Evolutionary conservation across 2,329 filamentous ascomycete genomes (phyloP).

Genomic region (Davidsoniella eucalypti): DNA sequence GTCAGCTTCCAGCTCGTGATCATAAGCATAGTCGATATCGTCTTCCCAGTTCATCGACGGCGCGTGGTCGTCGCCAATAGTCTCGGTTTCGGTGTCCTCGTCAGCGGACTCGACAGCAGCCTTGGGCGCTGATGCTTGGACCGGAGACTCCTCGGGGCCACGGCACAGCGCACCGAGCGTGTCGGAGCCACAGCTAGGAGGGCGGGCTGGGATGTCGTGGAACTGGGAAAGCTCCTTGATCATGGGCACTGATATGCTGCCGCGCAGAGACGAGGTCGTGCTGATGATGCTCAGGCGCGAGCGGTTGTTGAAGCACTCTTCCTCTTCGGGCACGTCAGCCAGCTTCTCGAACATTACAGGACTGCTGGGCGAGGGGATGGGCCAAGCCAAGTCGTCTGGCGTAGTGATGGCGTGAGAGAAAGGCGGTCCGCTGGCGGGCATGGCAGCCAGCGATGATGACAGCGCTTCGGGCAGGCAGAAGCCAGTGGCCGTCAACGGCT

Average conservation of each 20-base stretch:
- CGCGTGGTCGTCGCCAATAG: conserved; percentile 17
- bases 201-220: conserved; percentile 19
- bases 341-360: conserved; percentile 27
- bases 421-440: conserved; percentile 19
- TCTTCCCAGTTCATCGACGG: conserved; percentile 44
- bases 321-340: conserved; percentile 46
- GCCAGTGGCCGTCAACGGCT: conserved; percentile 27
- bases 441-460: conserved; percentile 12
- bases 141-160: background rate
- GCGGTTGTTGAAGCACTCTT: conserved; percentile 29
- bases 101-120: conserved; percentile 23
- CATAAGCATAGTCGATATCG: conserved; percentile 55
- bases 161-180: conserved; percentile 26
- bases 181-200: conserved; percentile 33
- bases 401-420: conserved; percentile 27
- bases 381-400: conserved; percentile 28
- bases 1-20: conserved; percentile 49
- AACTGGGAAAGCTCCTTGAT: conserved; percentile 28
- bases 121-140: too few species aligned
- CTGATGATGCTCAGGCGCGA: conserved; percentile 30
- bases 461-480: conserved; percentile 31
- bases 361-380: conserved; percentile 23
- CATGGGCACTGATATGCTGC: conserved; percentile 38
- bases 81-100: conserved; percentile 16
- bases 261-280: conserved; percentile 34